phyloP scores from a whole-genome alignment of 371 early-diverging fungal genomes.

The Coemansia sp. region DNA sequence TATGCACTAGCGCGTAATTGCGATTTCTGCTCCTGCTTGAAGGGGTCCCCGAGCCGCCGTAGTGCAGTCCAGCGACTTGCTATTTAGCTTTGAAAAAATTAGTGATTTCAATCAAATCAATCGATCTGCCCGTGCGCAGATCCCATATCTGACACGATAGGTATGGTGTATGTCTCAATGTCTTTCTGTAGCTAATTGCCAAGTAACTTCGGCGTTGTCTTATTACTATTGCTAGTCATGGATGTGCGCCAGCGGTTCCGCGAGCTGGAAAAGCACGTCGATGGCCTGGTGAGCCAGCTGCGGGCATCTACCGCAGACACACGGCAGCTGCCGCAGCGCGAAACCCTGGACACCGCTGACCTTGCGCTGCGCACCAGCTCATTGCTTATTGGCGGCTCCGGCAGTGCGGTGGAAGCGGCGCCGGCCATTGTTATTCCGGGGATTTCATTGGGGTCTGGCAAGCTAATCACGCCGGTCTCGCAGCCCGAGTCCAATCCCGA shows the following conservation, averaged over 20 bases:
- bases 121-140: neutral
- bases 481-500: neutral
- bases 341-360: neutral
- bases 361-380: neutral
- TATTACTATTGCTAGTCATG: neutral
- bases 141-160: neutral
- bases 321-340: neutral
- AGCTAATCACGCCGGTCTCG: neutral
- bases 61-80: too few species aligned
- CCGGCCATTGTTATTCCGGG: slow-evolving; percentile 3
- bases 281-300: slow-evolving; percentile 13
- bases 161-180: neutral
- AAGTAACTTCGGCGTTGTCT: too few species aligned
- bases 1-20: too few species aligned
- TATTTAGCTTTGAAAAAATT: neutral
- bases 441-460: neutral
- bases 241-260: slow-evolving; percentile 17
- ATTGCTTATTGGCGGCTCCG: neutral
- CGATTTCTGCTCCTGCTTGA: too few species aligned
- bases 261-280: slow-evolving; percentile 18
- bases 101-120: slow-evolving; percentile 4
- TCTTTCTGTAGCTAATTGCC: too few species aligned
- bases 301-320: neutral
- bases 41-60: too few species aligned
- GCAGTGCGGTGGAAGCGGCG: neutral